Evolutionary conservation across 345 rosid genomes (phyloP).

Genomic region (Hibiscus mutabilis): DNA sequence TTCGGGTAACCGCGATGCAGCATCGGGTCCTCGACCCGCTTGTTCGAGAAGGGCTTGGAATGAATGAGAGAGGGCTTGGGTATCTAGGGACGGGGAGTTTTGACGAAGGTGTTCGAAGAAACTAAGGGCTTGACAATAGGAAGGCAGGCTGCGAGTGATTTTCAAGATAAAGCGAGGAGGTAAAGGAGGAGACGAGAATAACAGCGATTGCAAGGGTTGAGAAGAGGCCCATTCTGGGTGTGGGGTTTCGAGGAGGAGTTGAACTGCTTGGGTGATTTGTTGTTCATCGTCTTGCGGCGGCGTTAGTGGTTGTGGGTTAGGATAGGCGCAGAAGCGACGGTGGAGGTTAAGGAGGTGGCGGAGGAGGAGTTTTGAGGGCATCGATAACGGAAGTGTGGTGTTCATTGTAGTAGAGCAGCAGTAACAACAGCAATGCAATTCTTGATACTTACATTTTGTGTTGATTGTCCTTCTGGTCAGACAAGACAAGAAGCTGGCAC

Average conservation of each 20-base stretch:
- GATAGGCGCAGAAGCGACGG: constrained; percentile 29
- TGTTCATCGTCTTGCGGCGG: constrained; percentile 23
- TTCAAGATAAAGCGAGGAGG: constrained; percentile 32
- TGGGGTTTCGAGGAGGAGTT: constrained; percentile 42
- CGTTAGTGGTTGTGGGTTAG: neutral
- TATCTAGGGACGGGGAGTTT: constrained; percentile 26
- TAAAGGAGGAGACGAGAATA: constrained; percentile 29
- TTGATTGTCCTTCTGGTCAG: too few species aligned
- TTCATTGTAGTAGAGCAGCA: too few species aligned
- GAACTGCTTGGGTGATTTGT: constrained; percentile 23
- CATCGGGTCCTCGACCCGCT: constrained; percentile 39
- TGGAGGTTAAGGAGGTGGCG: constrained; percentile 1
- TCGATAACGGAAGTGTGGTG: constrained; percentile 18
- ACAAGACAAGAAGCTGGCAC: too few species aligned
- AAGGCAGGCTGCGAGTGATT: constrained; percentile 50
- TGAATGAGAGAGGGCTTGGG: constrained; percentile 32
- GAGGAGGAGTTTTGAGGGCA: constrained; percentile 13
- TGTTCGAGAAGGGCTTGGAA: constrained; percentile 56
- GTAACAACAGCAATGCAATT: too few species aligned
- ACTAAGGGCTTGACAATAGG: constrained; percentile 41
- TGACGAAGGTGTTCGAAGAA: constrained; percentile 46
- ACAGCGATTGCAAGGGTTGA: constrained; percentile 36
- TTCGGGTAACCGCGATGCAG: constrained; percentile 27
- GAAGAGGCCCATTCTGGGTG: constrained; percentile 44
- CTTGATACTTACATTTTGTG: too few species aligned